Percentiles rank a stretch among this genome's conserved stretches.
Conservation (phyloP, 352 stramenopile genomes). For the Globisporangium nodosum region DNA sequence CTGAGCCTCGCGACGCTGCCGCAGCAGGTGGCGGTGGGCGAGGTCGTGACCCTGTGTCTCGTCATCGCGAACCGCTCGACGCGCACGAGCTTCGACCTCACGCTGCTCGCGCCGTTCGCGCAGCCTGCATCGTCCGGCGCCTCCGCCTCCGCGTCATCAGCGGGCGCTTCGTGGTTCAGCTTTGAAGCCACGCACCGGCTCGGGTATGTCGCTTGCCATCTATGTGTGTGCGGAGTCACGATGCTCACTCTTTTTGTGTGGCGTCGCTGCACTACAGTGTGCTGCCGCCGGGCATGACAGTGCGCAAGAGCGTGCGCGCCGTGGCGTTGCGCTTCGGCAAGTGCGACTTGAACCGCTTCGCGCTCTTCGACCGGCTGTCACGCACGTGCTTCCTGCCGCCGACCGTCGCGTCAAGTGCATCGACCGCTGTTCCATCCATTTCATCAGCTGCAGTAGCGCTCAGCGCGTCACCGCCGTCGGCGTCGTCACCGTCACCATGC, state of each 20-base stretch:
- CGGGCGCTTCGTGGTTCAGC: constrained; percentile 22
- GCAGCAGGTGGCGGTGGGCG: constrained; percentile 13
- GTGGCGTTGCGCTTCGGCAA: constrained; percentile 41
- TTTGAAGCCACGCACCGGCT: constrained; percentile 69
- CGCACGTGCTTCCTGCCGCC: constrained; percentile 55
- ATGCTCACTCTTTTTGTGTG: not conserved
- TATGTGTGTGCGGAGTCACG: not conserved
- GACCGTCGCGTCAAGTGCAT: not conserved
- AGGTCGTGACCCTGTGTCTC: constrained; percentile 34
- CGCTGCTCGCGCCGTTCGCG: constrained; percentile 37
- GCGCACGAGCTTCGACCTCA: constrained; percentile 53
- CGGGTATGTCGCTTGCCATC: constrained; percentile 29
- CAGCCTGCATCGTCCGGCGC: not conserved
- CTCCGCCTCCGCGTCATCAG: not conserved
- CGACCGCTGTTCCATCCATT: not conserved
- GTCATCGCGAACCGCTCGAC: constrained; percentile 49
- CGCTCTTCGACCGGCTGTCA: constrained; percentile 54
- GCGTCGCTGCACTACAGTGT: constrained; percentile 15
- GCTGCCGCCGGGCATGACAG: constrained; percentile 39
- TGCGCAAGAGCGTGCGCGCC: constrained; percentile 57
- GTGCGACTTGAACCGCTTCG: constrained; percentile 35
- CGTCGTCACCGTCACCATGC: not conserved
- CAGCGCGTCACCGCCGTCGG: not conserved
- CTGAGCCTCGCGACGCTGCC: constrained; percentile 31
- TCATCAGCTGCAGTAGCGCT: not conserved